These are phyloP conservation scores for Naganishia randhawae DNA, from an alignment of 768 basidiomycete genomes.

Conservation along the genomic window DNA sequence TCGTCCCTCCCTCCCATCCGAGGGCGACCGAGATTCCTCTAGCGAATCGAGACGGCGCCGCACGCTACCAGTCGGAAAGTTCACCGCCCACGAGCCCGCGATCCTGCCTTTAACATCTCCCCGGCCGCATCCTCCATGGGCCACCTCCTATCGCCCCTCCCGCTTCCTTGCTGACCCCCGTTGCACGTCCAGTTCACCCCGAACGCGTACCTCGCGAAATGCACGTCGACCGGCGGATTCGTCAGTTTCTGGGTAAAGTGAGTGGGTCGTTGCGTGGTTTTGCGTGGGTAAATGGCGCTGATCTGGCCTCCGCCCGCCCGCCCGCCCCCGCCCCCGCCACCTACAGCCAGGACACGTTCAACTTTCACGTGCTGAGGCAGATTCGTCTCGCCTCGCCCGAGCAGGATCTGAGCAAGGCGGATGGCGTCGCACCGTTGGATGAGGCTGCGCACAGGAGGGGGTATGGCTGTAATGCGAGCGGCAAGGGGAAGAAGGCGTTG, in stretches of 20 bases:
- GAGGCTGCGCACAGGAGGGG: conserved; percentile 48
- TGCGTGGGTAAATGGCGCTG: too few relatives aligned
- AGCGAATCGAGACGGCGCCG: too few relatives aligned
- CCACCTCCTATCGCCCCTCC: background rate
- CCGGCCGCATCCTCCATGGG: background rate
- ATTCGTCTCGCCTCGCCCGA: conserved; percentile 40
- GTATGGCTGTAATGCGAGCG: conserved; percentile 76
- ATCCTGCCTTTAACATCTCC: background rate
- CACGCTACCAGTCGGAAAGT: too few relatives aligned
- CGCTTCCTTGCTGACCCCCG: too few relatives aligned
- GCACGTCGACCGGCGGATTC: conserved; percentile 56
- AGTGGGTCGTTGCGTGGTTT: too few relatives aligned
- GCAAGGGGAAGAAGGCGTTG: conserved; percentile 74
- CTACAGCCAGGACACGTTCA: conserved; percentile 64
- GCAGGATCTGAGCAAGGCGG: conserved; percentile 30
- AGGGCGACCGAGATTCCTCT: too few relatives aligned
- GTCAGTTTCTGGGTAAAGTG: conserved; percentile 65
- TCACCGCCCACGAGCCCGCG: too few relatives aligned
- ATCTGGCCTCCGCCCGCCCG: background rate
- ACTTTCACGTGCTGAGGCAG: conserved; percentile 50
- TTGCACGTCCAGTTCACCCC: conserved; percentile 85
- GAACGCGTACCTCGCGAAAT: conserved; percentile 64
- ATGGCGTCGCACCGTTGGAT: conserved; percentile 53
- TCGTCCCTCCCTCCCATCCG: too few relatives aligned
- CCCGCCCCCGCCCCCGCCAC: conserved; percentile 46